Percentiles rank a stretch among this genome's conserved stretches.
phyloP scores from a whole-genome alignment of 495 filamentous ascomycete genomes.

The Aspergillus ostianus region DNA sequence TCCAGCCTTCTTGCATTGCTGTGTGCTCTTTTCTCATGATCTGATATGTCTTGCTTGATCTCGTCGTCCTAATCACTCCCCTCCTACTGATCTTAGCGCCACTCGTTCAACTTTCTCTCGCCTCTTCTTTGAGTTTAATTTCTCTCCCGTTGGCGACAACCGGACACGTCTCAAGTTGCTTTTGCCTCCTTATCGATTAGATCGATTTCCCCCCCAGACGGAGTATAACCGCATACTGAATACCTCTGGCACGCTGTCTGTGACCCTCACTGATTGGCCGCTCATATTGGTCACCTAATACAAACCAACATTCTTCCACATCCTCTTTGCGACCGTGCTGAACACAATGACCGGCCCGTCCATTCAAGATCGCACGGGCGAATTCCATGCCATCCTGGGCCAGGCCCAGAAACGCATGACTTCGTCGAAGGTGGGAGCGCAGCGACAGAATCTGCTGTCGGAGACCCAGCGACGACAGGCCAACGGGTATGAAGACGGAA shows the following conservation, averaged over 20 bases:
- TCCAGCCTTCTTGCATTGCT: background rate
- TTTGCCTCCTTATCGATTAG: slow-evolving; percentile 33
- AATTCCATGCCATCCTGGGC: slow-evolving; percentile 86
- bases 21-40: background rate
- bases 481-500: slow-evolving; percentile 56
- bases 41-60: background rate
- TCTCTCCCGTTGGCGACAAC: slow-evolving; percentile 11
- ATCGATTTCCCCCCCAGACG: slow-evolving; percentile 2
- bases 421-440: slow-evolving; percentile 66
- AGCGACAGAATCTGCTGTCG: slow-evolving; percentile 77
- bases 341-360: slow-evolving; percentile 58
- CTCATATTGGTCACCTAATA: background rate
- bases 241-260: background rate
- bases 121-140: background rate
- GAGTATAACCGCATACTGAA: slow-evolving; percentile 1
- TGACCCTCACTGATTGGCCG: background rate
- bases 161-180: slow-evolving; percentile 25
- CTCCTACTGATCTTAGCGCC: slow-evolving; percentile 1
- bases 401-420: slow-evolving; percentile 76
- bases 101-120: slow-evolving; percentile 5
- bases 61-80: slow-evolving; percentile 1
- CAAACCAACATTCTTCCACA: background rate
- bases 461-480: slow-evolving; percentile 69
- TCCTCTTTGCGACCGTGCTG: background rate
- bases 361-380: slow-evolving; percentile 93